Conservation (phyloP, 805 yeast genomes). For the Metschnikowia lachancei region DNA sequence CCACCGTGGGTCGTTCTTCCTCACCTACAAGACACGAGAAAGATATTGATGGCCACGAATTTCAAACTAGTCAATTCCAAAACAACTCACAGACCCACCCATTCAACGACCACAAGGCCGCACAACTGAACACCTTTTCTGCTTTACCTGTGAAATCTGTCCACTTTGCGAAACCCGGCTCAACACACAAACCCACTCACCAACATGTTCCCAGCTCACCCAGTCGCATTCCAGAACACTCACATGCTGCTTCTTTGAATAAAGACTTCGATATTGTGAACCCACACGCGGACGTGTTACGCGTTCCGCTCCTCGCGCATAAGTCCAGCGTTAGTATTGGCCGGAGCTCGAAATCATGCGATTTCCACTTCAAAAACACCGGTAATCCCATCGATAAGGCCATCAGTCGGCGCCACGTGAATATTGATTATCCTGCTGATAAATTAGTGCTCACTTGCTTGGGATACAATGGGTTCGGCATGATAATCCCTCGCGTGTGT, state of each 20-base stretch:
- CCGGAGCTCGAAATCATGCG: constrained; percentile 63
- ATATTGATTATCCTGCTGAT: constrained; percentile 42
- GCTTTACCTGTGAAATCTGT: neutral
- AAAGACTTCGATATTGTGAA: constrained; percentile 35
- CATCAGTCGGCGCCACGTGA: constrained; percentile 67
- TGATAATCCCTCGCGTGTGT: constrained; percentile 57
- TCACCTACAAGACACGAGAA: constrained; percentile 32
- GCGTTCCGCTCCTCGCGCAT: constrained; percentile 40
- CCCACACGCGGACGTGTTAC: constrained; percentile 31
- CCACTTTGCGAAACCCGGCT: neutral
- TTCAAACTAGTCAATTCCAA: neutral
- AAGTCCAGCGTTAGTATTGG: constrained; percentile 52
- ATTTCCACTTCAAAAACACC: constrained; percentile 37
- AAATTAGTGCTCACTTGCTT: constrained; percentile 61
- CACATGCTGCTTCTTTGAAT: constrained; percentile 24
- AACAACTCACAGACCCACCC: neutral
- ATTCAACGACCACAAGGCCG: neutral
- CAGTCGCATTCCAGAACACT: neutral
- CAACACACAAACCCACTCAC: neutral
- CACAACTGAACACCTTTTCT: neutral
- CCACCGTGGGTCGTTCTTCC: constrained; percentile 41
- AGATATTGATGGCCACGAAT: constrained; percentile 5
- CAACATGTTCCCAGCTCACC: neutral
- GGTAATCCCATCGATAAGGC: constrained; percentile 46
- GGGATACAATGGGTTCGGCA: constrained; percentile 79